Percentiles rank a stretch among this genome's conserved stretches.
phyloP scores from a whole-genome alignment of 2,329 filamentous ascomycete genomes.

The Didymella exigua region DNA sequence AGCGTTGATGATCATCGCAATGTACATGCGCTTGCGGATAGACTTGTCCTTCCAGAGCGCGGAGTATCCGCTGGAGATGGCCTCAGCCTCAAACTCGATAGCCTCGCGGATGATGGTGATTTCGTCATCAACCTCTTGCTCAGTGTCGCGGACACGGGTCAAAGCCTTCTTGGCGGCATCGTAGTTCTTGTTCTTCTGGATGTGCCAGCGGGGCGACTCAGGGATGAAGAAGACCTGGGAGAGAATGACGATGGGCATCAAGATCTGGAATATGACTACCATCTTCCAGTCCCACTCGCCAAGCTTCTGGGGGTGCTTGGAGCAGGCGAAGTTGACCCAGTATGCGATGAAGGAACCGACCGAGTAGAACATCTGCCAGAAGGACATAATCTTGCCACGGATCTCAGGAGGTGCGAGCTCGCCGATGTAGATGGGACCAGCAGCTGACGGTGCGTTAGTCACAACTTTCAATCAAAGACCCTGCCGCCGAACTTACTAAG shows the following conservation, averaged over 20 bases:
- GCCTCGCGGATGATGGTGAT: constrained; percentile 69
- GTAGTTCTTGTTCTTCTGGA: constrained; percentile 65
- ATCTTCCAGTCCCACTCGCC: constrained; percentile 77
- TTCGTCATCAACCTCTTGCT: constrained; percentile 71
- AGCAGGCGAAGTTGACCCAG: constrained; percentile 69
- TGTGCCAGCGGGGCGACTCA: constrained; percentile 71
- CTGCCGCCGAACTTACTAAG: constrained; percentile 56
- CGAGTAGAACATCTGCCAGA: constrained; percentile 71
- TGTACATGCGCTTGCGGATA: constrained; percentile 67
- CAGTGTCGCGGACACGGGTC: constrained; percentile 65
- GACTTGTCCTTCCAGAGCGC: constrained; percentile 74
- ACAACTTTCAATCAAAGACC: not conserved
- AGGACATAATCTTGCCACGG: constrained; percentile 70
- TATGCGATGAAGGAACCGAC: constrained; percentile 68
- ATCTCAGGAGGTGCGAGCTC: constrained; percentile 69
- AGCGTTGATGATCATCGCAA: constrained; percentile 71
- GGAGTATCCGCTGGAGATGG: constrained; percentile 65
- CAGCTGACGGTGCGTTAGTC: constrained; percentile 50
- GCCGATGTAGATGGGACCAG: constrained; percentile 73
- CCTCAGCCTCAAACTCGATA: constrained; percentile 73
- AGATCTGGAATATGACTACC: constrained; percentile 73
- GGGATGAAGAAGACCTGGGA: constrained; percentile 65
- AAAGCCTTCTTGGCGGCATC: constrained; percentile 66
- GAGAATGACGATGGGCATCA: constrained; percentile 69
- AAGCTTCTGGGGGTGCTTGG: constrained; percentile 59